Evolutionary conservation across 116 monocot species (phyloP).

Genomic region (Cymodocea nodosa): DNA sequence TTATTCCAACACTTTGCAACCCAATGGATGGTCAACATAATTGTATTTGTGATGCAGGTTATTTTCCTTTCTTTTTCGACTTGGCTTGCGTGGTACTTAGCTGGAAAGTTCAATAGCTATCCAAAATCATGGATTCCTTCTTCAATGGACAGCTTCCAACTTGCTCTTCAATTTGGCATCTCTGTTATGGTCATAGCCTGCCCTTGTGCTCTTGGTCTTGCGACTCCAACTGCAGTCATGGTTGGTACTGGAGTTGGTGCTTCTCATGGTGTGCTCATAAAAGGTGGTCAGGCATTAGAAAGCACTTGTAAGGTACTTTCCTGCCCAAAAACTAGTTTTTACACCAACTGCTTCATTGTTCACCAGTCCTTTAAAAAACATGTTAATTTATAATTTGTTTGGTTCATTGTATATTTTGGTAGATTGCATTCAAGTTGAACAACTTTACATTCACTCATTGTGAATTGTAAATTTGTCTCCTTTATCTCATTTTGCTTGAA

Average conservation of each 20-base stretch:
- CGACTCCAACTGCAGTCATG: conserved; percentile 96
- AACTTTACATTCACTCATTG: too few species aligned
- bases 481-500: too few species aligned
- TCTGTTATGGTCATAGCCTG: conserved; percentile 94
- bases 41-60: conserved; percentile 32
- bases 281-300: conserved; percentile 89
- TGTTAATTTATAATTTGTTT: too few species aligned
- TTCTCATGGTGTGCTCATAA: conserved; percentile 83
- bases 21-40: too few species aligned
- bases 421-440: too few species aligned
- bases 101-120: conserved; percentile 56
- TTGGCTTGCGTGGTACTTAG: conserved; percentile 78
- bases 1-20: too few species aligned
- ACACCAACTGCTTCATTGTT: too few species aligned
- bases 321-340: too few species aligned
- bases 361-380: too few species aligned
- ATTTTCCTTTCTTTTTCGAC: conserved; percentile 53
- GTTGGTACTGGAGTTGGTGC: conserved; percentile 96
- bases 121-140: conserved; percentile 80
- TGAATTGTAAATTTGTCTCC: too few species aligned
- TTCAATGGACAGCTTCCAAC: conserved; percentile 90
- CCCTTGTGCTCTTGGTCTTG: conserved; percentile 86
- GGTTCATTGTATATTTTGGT: too few species aligned
- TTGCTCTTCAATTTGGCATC: conserved; percentile 92
- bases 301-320: conserved; percentile 64